These are phyloP conservation scores for Ascoidea tarda DNA, from an alignment of 805 yeast species.

Conservation along the genomic window DNA sequence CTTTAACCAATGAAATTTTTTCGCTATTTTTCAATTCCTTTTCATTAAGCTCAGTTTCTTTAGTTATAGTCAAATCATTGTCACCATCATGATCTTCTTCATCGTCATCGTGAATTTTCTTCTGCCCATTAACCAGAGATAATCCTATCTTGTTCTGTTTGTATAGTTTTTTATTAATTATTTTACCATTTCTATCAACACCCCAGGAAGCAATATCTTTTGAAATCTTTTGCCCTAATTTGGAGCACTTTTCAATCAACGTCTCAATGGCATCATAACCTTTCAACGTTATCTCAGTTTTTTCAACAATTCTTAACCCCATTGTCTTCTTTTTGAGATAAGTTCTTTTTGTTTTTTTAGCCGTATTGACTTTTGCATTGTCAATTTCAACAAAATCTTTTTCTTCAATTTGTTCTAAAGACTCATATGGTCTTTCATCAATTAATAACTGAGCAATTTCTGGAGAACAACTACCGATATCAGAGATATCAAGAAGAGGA, in stretches of 20 bases:
- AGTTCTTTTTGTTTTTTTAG: constrained; percentile 16
- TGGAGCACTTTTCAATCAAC: constrained; percentile 71
- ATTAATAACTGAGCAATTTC: constrained; percentile 50
- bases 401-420: constrained; percentile 44
- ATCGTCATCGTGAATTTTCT: constrained; percentile 44
- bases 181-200: constrained; percentile 47
- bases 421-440: constrained; percentile 53
- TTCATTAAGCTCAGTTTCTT: constrained; percentile 10
- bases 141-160: background rate
- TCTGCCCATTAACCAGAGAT: constrained; percentile 31
- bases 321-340: constrained; percentile 33
- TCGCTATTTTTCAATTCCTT: background rate
- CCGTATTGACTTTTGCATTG: constrained; percentile 12
- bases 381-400: constrained; percentile 32
- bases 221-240: constrained; percentile 58
- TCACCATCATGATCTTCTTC: constrained; percentile 18
- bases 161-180: no score
- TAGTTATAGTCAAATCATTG: constrained; percentile 13
- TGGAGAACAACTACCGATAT: constrained; percentile 60
- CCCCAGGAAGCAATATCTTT: constrained; percentile 80
- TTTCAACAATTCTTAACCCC: constrained; percentile 66
- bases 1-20: background rate
- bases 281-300: constrained; percentile 50
- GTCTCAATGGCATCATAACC: constrained; percentile 95
- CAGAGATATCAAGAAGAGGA: constrained; percentile 59